Evolutionary conservation across 768 basidiomycete species (phyloP).

Genomic region (Trametes cinnabarina): DNA sequence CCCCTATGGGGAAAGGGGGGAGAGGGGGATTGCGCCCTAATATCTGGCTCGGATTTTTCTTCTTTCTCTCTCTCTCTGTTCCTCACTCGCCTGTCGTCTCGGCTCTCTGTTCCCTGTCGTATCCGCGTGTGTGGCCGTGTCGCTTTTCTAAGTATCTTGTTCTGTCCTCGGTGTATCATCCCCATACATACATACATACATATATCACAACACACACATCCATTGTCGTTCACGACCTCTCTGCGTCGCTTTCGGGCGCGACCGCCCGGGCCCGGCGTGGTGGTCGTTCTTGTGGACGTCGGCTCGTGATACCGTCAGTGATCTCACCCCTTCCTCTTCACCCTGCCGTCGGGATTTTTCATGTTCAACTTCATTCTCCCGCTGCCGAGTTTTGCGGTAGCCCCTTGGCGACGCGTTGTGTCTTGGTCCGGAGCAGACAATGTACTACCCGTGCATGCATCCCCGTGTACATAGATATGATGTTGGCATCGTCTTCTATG

Average conservation of each 20-base stretch:
- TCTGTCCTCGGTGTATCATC: not conserved
- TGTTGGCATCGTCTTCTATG: not conserved
- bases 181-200: not conserved
- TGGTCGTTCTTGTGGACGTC: not conserved
- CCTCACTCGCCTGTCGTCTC: not conserved
- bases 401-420: not conserved
- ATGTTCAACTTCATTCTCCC: not conserved
- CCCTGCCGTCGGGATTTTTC: not conserved
- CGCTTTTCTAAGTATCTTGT: not conserved
- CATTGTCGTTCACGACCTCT: constrained; percentile 5
- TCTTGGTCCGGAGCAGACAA: not conserved
- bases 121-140: too few species aligned
- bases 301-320: constrained; percentile 16
- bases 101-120: too few species aligned
- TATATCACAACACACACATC: not conserved
- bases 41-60: constrained; percentile 3
- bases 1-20: constrained; percentile 21
- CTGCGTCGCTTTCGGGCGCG: not conserved
- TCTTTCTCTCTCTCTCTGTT: not conserved
- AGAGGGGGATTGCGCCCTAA: constrained; percentile 11
- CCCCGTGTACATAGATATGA: constrained; percentile 12
- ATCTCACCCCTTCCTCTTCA: not conserved
- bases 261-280: not conserved
- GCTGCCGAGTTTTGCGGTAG: not conserved
- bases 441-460: not conserved